Evolutionary conservation across 306 rosid species (phyloP), one percentile per base, ranked within the genome.

Genomic region (Vicia sativa): DNA sequence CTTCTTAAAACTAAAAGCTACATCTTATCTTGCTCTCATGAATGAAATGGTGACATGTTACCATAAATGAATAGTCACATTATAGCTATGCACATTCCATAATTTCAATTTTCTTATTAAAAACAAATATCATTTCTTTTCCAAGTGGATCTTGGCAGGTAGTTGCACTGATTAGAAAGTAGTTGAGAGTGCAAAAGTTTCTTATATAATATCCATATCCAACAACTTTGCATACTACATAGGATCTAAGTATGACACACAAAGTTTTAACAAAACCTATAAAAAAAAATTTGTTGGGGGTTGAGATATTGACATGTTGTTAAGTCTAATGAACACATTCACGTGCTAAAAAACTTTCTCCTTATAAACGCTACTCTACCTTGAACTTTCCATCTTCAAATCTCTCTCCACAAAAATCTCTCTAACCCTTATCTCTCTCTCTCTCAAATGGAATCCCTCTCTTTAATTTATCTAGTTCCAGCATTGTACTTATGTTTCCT

Each of bases 371-470:
- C 10, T 9, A 16, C 6, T 13, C 7, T 8, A 12, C 13, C 34
- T 57, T 11, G 7, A 66, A 66, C 39, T 52, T 71, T 61, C 31
- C 45, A 15, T 34, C n/a, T 11, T 15, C 16, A 37, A 38, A 11
- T 21, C 18, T 6, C 28, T 37, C 38, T 67, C 23, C 50, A 12
- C 19, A n/a, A 23, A 5, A 54, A 13, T 7, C 37, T 14, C 13
- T 29, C 4, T 42, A 45, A 49, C n/a, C 23, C 15, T 57, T 38
- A n/a, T 4, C 41, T 3, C 42, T 42, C 48, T 23, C 43, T 53
- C 38, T 38, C 12, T 19, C 62, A 38, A 61, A 92, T 92, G 98
- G 96, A 86, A 78, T 16, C 77, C 44, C 72, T 90, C 65, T 45
- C 65, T 21, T 60, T 78, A 7, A 28, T 92, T 8, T 83, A 21